These are phyloP conservation scores for Aphanomyces astaci DNA, from an alignment of 352 stramenopile species.

Conservation along the genomic window DNA sequence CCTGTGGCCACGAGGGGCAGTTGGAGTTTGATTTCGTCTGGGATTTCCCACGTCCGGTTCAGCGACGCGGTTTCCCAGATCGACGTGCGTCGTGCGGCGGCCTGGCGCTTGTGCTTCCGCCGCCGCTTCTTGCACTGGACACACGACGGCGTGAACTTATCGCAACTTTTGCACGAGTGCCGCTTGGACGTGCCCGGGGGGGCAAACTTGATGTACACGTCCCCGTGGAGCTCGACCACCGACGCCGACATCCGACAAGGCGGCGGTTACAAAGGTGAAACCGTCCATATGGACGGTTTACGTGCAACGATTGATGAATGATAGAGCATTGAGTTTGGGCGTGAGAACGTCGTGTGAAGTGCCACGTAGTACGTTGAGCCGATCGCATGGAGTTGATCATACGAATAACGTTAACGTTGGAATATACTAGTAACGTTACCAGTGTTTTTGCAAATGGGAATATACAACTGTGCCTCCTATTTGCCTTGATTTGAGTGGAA, in stretches of 20 bases:
- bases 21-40: not conserved
- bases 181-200: not conserved
- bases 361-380: no score
- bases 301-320: no score
- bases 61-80: conserved; percentile 11
- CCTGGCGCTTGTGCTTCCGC: not conserved
- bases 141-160: not conserved
- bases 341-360: no score
- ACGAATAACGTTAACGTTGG: no score
- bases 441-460: no score
- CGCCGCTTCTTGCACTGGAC: not conserved
- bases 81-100: not conserved
- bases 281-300: no score
- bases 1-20: not conserved
- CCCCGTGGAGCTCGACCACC: not conserved
- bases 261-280: conserved; percentile 14
- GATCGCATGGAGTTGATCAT: no score
- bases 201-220: conserved; percentile 7
- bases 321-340: no score
- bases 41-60: conserved; percentile 10
- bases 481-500: no score
- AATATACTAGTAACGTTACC: no score
- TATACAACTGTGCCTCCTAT: no score
- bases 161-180: not conserved
- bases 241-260: not conserved